Base-by-base conservation (phyloP, 768 basidiomycete species). In the Mycena sanguinolenta region DNA sequence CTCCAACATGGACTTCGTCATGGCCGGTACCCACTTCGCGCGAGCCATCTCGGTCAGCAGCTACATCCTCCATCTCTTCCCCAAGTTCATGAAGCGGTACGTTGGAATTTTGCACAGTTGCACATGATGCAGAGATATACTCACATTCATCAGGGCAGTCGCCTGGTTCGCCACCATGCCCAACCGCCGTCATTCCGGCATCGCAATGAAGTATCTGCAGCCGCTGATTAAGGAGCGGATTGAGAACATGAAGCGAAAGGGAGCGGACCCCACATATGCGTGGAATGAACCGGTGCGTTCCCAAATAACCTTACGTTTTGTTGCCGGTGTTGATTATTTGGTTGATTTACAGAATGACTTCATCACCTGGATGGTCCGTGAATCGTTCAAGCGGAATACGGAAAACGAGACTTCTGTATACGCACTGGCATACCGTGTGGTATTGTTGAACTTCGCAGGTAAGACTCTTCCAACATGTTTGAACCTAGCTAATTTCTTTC, bases 291-390 rank as follows among this genome's bases (percentile, higher is more conserved):
- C 72, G 2, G 71, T 72, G 46, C 46, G n/a, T 57, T 10, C 21
- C 32, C 32, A 2, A 57, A 7, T n/a, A 17, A 28, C 52, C n/a
- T 53, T 53, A 53, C 27, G 19, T 52, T 52, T 19, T 12, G 27
- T 12, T 53, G 4, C 28, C 17, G 27, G n/a, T 32, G 3, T 53
- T 28, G 23, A 46, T n/a, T 44, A 46, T n/a, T 46, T 30, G 52
- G 14, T 53, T 19, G 27, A 7, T 27, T 53, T 27, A 28, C 28
- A 71, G 70, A 70, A 73, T 25, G 72, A 73, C 34, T 73, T 70
- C 49, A 63, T 73, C 44, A 73, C 72, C 25, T 73, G 72, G 72
- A 73, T 73, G 72, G 65, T 70, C 42, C 72, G 72, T 28, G 72
- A 73, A 32, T 73, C 72, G 13, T 73, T 73, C 72, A 73, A 70